Percentiles rank a stretch among this genome's conserved stretches.
Evolutionary conservation across 2,329 filamentous ascomycete species (phyloP).

Genomic region (Hypoxylon rubiginosum): DNA sequence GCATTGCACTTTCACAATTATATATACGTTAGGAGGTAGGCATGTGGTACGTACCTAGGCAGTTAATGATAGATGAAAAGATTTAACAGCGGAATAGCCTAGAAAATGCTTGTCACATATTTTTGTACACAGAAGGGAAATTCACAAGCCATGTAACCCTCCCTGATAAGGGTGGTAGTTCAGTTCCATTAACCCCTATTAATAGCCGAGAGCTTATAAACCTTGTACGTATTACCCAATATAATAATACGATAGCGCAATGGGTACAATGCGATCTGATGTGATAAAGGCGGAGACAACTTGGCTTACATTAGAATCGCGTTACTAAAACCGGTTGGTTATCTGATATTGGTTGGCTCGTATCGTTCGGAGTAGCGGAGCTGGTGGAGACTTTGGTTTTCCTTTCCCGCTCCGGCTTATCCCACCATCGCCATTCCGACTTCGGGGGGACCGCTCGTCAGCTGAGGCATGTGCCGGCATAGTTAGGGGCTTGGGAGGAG

Average conservation of each 20-base stretch:
- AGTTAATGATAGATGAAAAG: no score
- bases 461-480: conserved; percentile 16
- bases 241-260: not conserved
- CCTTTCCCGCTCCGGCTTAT: conserved; percentile 33
- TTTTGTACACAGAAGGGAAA: no score
- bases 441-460: conserved; percentile 30
- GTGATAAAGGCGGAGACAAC: not conserved
- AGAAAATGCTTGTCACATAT: no score
- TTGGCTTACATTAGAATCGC: not conserved
- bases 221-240: not conserved
- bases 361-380: conserved; percentile 9
- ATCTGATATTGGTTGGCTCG: conserved; percentile 19
- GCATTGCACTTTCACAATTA: no score
- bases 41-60: no score
- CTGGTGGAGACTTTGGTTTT: conserved; percentile 20
- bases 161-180: no score
- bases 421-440: conserved; percentile 32
- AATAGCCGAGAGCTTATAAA: no score
- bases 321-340: conserved; percentile 26
- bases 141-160: no score
- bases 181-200: no score
- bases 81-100: no score
- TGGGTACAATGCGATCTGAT: not conserved
- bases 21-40: no score
- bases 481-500: not conserved